These are phyloP conservation scores for Rhynchospora tenuis DNA, from an alignment of 176 grass and related monocot species.

Conservation along the genomic window DNA sequence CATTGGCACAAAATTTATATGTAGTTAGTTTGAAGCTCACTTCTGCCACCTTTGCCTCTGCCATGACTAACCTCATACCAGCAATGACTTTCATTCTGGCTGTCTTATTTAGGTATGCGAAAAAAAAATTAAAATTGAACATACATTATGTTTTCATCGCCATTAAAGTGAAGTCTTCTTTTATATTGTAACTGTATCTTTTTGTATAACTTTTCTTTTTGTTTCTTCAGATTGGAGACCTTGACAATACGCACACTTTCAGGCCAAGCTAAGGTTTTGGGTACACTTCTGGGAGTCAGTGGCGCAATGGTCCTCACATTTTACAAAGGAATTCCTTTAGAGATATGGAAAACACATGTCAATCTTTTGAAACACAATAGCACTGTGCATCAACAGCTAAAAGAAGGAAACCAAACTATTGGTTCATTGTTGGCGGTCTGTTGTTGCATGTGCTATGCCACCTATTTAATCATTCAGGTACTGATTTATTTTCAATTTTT, in stretches of 20 bases:
- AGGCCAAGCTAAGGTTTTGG: conserved; percentile 61
- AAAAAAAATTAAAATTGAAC: neutral
- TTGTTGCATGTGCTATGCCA: conserved; percentile 63
- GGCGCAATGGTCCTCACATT: conserved; percentile 94
- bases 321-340: conserved; percentile 65
- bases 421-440: conserved; percentile 41
- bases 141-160: neutral
- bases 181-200: neutral
- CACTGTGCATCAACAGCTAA: neutral
- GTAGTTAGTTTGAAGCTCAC: conserved; percentile 64
- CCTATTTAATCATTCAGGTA: conserved; percentile 71
- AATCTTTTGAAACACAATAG: conserved; percentile 30
- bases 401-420: conserved; percentile 23
- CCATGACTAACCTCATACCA: conserved; percentile 83
- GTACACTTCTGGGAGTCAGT: conserved; percentile 61
- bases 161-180: neutral
- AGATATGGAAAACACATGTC: conserved; percentile 37
- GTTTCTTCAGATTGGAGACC: conserved; percentile 42
- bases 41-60: conserved; percentile 64
- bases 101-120: conserved; percentile 45
- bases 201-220: neutral
- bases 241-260: conserved; percentile 32
- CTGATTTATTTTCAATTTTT: neutral
- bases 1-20: conserved; percentile 81
- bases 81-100: conserved; percentile 68